These are phyloP conservation scores for Elongisporangium undulatum DNA, from an alignment of 352 stramenopile species.

Conservation along the genomic window DNA sequence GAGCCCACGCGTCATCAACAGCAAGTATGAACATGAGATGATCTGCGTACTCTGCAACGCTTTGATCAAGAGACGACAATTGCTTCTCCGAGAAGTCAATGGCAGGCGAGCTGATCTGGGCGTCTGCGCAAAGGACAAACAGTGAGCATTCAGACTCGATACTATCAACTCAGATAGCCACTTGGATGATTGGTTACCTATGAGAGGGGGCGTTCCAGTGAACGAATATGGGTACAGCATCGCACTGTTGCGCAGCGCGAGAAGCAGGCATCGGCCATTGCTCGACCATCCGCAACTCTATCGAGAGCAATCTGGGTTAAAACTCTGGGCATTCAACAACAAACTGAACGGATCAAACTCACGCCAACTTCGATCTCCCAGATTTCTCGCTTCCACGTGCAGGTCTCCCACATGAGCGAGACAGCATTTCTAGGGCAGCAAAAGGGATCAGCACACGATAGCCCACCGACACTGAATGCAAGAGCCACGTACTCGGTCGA, in stretches of 20 bases:
- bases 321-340: neutral
- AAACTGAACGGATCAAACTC: slow-evolving; percentile 5
- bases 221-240: slow-evolving; percentile 77
- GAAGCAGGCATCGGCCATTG: slow-evolving; percentile 60
- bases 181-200: slow-evolving; percentile 29
- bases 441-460: neutral
- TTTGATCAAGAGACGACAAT: slow-evolving; percentile 57
- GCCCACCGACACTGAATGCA: neutral
- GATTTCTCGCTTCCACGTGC: slow-evolving; percentile 75
- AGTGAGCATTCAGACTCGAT: neutral
- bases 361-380: slow-evolving; percentile 66
- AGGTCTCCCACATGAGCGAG: slow-evolving; percentile 75
- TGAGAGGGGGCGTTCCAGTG: slow-evolving; percentile 39
- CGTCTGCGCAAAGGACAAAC: slow-evolving; percentile 24
- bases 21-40: neutral
- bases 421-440: slow-evolving; percentile 29
- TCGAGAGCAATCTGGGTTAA: slow-evolving; percentile 3
- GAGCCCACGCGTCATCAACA: neutral
- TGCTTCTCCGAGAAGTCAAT: slow-evolving; percentile 67
- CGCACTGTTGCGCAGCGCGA: slow-evolving; percentile 49
- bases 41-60: slow-evolving; percentile 40
- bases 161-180: neutral
- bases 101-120: slow-evolving; percentile 63
- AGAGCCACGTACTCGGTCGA: slow-evolving; percentile 42
- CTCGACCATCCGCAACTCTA: slow-evolving; percentile 71